A percentile compares a stretch with the other conserved stretches of the same genome.
Evolutionary conservation across 305 asterid genomes (phyloP).

Genomic region (Solanum hybrid): DNA sequence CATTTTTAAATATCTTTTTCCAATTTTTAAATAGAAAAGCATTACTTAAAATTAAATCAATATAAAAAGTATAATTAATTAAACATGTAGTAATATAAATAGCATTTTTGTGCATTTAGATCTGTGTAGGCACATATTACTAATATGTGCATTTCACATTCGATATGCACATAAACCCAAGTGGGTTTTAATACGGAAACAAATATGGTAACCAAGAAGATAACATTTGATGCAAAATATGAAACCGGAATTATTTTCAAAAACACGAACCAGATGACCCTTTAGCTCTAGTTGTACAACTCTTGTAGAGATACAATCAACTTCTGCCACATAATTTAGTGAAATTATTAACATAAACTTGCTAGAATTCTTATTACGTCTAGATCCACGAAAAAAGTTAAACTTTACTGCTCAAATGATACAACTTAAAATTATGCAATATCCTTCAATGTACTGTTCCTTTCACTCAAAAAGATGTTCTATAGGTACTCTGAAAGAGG

Average conservation of each 20-base stretch:
- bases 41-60: neutral
- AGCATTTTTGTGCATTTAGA: neutral
- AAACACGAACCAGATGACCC: neutral
- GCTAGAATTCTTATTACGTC: neutral
- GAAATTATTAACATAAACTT: neutral
- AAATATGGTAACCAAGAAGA: neutral
- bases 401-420: neutral
- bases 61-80: neutral
- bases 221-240: neutral
- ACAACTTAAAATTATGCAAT: neutral
- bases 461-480: neutral
- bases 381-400: neutral
- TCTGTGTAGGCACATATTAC: neutral
- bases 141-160: neutral
- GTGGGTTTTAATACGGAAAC: neutral
- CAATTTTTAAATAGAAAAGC: neutral
- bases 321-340: neutral
- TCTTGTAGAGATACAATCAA: neutral
- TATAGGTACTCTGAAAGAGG: neutral
- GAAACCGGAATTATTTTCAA: neutral
- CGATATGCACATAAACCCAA: neutral
- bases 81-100: neutral
- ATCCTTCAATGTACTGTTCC: neutral
- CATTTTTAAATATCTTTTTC: neutral
- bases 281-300: neutral